phyloP scores from a whole-genome alignment of 805 yeast genomes.

The Yamadazyma takamatsuzukensis region DNA sequence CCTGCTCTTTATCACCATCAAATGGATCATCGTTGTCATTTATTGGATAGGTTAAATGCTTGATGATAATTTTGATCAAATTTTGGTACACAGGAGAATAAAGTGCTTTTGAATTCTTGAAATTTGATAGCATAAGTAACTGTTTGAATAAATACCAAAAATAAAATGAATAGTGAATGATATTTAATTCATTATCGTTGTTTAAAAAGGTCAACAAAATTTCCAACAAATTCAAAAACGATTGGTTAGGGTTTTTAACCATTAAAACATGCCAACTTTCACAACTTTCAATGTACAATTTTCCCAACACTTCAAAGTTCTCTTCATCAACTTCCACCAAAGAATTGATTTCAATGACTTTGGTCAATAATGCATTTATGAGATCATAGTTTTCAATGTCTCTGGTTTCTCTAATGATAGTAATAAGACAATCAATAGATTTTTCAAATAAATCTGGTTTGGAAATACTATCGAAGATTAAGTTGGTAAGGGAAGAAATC shows the following conservation, averaged over 20 bases:
- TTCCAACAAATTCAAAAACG: slow-evolving; percentile 68
- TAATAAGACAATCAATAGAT: slow-evolving; percentile 80
- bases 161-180: slow-evolving; percentile 84
- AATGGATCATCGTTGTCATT: slow-evolving; percentile 41
- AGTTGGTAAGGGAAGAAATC: slow-evolving; percentile 58
- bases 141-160: slow-evolving; percentile 88
- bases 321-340: slow-evolving; percentile 60
- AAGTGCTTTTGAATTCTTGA: slow-evolving; percentile 46
- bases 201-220: slow-evolving; percentile 68
- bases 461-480: slow-evolving; percentile 60
- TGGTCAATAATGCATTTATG: slow-evolving; percentile 64
- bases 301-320: slow-evolving; percentile 62
- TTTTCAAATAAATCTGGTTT: slow-evolving; percentile 74
- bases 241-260: slow-evolving; percentile 59
- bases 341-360: slow-evolving; percentile 59
- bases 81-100: slow-evolving; percentile 55
- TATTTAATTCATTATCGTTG: slow-evolving; percentile 79
- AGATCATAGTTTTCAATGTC: slow-evolving; percentile 65
- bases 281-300: slow-evolving; percentile 87
- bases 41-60: slow-evolving; percentile 73
- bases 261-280: slow-evolving; percentile 92
- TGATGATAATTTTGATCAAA: slow-evolving; percentile 57
- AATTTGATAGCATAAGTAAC: slow-evolving; percentile 58
- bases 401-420: slow-evolving; percentile 76
- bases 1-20: slow-evolving; percentile 67